Evolutionary conservation across 345 rosid species (phyloP).

Genomic region (Eucalyptus erythrocorys): DNA sequence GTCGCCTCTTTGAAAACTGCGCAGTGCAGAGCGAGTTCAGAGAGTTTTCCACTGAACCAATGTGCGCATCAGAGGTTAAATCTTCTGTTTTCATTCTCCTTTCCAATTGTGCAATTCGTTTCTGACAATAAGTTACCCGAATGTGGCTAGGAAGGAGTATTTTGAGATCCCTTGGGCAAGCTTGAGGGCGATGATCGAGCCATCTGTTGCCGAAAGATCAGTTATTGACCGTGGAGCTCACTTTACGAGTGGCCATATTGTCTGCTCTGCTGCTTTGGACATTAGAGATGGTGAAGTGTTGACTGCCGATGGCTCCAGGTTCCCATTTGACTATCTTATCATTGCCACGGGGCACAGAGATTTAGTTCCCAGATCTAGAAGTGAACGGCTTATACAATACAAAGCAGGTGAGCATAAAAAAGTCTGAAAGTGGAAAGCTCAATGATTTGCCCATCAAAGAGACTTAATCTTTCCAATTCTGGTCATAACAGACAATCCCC

Average conservation of each 20-base stretch:
- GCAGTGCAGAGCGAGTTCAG: not conserved
- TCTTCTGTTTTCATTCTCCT: not conserved
- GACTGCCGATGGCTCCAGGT: constrained; percentile 5
- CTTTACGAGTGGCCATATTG: constrained; percentile 17
- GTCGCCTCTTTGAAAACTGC: not conserved
- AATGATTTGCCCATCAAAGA: not conserved
- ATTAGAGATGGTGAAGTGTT: constrained; percentile 24
- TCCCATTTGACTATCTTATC: constrained; percentile 37
- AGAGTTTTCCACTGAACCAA: not conserved
- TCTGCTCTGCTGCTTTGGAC: constrained; percentile 14
- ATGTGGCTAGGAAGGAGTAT: constrained; percentile 46
- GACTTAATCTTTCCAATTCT: not conserved
- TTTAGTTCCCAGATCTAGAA: constrained; percentile 10
- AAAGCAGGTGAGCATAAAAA: constrained; percentile 9
- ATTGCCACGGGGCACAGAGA: constrained; percentile 30
- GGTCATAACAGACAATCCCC: not conserved
- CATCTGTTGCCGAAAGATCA: constrained; percentile 24
- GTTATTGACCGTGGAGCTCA: constrained; percentile 35
- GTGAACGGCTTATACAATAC: constrained; percentile 15
- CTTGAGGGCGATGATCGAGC: constrained; percentile 40
- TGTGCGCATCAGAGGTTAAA: not conserved
- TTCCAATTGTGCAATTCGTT: not conserved
- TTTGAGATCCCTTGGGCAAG: constrained; percentile 62
- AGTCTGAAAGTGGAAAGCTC: not conserved
- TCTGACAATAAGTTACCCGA: not conserved